Evolutionary conservation across 257 asterid genomes (phyloP), one percentile per base, ranked within the genome.

Genomic region (Solanum pimpinellifolium): DNA sequence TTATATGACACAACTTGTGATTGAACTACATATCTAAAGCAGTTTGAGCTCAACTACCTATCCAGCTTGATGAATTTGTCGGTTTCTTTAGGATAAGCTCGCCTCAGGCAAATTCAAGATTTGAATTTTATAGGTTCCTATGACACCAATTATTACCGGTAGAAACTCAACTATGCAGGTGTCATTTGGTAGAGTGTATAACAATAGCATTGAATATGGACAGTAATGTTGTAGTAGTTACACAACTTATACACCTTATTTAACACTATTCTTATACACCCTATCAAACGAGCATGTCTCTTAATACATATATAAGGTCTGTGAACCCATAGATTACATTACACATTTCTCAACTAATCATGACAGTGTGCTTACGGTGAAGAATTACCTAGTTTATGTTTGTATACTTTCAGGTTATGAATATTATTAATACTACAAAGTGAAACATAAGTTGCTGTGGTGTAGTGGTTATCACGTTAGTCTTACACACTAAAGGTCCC

Each of bases 401-500:
- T 23, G 29, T 62, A 10, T 65, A 11, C 72, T 35, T 5, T 11
- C 35, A 11, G 1, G 4, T 0, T 35, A 1, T 35, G 6, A 5
- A 35, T 5, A 37, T 0, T 6, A 0, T 37, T 37, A 37, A 1
- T 37, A 37, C 7, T 35, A 35, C 39, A 35, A 35, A 35, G 39
- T 5, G 7, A 35, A 35, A 37, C 7, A 37, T 37, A 15, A 0
- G 90, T 87, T 90, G 92, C 91, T 92, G 94, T 90, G 95, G 95
- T 91, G 94, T 91, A 91, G 94, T 90, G 94, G 95, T 91, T 92
- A 91, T 92, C 95, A 92, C 94, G 92, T 92, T 89, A 91, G 93
- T 91, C 92, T 91, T 91, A 91, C 98, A 95, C 96, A 87, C 97
- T 91, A 91, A 88, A 93, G 96, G 98, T 93, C 98, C 87, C 97